Base-by-base conservation (phyloP, 129 eudicot genomes). In the Gnaphalium uliginosum region DNA sequence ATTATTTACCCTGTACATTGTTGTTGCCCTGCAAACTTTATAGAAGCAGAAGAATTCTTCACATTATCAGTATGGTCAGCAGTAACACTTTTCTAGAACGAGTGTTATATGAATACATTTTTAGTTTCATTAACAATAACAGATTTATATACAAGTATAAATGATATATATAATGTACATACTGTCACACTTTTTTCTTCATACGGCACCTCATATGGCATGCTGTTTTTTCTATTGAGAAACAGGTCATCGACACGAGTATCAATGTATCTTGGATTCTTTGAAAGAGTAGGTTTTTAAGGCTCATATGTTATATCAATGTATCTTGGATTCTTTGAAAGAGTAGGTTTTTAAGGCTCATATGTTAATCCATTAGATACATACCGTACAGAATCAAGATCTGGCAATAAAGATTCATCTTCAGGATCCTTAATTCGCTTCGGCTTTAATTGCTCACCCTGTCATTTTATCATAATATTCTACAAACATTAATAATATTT, bases 371-470 rank as follows among this genome's bases (percentile, higher is more conserved):
- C 87, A 74, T 77, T 81, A 51, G 66, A 50, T 43, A 32, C 69
- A 43, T 78, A 85, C 95, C 75, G 63, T 60, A 25, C 70, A 24
- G 79, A 59, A 69, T 79, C 68, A 46, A 15, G 6, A 10, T 26
- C 68, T 6, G 81, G 81, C 24, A 48, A 74, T 48, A 83, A 60
- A 78, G 91, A 81, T 82, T 85, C 86, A 53, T 82, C 81, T 4
- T 67, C 78, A 57, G 39, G 58, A 41, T 84, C 89, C 54, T 73
- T 57, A 1, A 53, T 30, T 43, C 56, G 77, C 70, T 85, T 87
- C 53, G 82, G 84, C 79, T 87, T 89, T 73, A 87, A 80, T 60
- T 85, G 89, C 82, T 92, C 97, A 7, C 89, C 91, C 97, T 92
- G 86, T 50, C 80, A 84, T 35, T 29, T 19, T 54, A 48, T 77